A percentile compares a stretch with the other conserved stretches of the same genome.
These are phyloP conservation scores for Aspergillus quadricinctus DNA, from an alignment of 2,329 filamentous ascomycete genomes.

Conservation along the genomic window DNA sequence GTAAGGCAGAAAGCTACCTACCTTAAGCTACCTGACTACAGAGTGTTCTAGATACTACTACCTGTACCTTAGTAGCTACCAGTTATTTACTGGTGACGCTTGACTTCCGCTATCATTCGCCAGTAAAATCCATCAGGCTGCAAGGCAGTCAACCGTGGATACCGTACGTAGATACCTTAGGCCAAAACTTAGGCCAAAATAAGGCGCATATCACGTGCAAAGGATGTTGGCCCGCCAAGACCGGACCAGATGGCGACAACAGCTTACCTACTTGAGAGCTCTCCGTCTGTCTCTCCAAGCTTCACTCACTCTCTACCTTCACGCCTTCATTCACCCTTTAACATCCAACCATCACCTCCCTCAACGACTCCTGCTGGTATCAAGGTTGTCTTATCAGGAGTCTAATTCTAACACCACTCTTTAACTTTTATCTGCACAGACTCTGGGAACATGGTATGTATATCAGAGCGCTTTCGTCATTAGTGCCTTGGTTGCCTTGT, in stretches of 20 bases:
- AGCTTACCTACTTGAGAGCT: slow-evolving; percentile 12
- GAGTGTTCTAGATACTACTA: not conserved
- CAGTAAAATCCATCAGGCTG: not conserved
- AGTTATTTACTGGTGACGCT: not conserved
- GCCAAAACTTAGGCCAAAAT: slow-evolving; percentile 12
- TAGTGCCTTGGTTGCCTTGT: not conserved
- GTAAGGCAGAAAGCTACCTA: not conserved
- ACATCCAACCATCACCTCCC: slow-evolving; percentile 8
- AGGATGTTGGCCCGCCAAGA: slow-evolving; percentile 10
- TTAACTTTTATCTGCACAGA: not conserved
- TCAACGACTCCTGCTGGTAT: slow-evolving; percentile 10
- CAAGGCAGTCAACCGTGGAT: not conserved
- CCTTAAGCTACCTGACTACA: not conserved
- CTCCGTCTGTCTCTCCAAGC: slow-evolving; percentile 4
- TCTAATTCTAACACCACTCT: not conserved
- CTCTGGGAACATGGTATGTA: slow-evolving; percentile 32
- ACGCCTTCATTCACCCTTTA: slow-evolving; percentile 15
- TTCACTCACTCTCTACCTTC: slow-evolving; percentile 11
- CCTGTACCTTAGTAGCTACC: no score
- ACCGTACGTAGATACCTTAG: slow-evolving; percentile 2
- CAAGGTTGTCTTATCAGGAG: not conserved
- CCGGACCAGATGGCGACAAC: slow-evolving; percentile 14
- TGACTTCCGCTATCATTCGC: not conserved
- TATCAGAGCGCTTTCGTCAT: slow-evolving; percentile 7
- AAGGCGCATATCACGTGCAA: slow-evolving; percentile 6